Evolutionary conservation across 768 basidiomycete species (phyloP).

Genomic region (Leucocoprinus birnbaumii): DNA sequence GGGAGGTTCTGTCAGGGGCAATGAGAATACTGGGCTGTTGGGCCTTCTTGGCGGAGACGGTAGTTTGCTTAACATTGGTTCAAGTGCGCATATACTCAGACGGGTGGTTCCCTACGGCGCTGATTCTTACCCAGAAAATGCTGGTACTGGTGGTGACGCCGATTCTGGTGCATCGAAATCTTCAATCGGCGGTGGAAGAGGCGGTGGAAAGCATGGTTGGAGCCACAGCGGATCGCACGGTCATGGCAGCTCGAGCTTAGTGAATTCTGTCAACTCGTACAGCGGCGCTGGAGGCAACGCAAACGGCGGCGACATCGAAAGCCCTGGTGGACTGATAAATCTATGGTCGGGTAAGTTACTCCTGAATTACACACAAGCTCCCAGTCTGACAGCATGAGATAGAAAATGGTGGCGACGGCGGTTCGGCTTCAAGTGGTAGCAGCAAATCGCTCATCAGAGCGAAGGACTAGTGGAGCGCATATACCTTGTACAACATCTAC

Average conservation of each 20-base stretch:
- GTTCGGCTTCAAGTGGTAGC: not conserved
- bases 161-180: slow-evolving; percentile 25
- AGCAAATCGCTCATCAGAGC: not conserved
- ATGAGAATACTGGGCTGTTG: slow-evolving; percentile 10
- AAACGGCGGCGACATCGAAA: slow-evolving; percentile 30
- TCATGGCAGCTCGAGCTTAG: not conserved
- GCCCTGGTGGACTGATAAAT: slow-evolving; percentile 23
- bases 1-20: slow-evolving; percentile 28
- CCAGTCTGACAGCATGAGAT: not conserved
- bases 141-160: slow-evolving; percentile 29
- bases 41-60: slow-evolving; percentile 10
- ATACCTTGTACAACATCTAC: not conserved
- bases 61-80: slow-evolving; percentile 20
- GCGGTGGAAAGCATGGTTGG: too few relatives aligned
- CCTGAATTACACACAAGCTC: too few relatives aligned
- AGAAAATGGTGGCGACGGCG: not conserved
- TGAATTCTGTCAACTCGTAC: slow-evolving; percentile 24
- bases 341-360: slow-evolving; percentile 28
- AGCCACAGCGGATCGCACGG: not conserved
- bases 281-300: slow-evolving; percentile 27
- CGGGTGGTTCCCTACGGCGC: too few relatives aligned
- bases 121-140: slow-evolving; percentile 22
- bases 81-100: slow-evolving; percentile 21
- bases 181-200: slow-evolving; percentile 1
- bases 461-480: not conserved